Conservation (phyloP, 176 grass and related monocot genomes). For the Cenchrus fungigraminus region DNA sequence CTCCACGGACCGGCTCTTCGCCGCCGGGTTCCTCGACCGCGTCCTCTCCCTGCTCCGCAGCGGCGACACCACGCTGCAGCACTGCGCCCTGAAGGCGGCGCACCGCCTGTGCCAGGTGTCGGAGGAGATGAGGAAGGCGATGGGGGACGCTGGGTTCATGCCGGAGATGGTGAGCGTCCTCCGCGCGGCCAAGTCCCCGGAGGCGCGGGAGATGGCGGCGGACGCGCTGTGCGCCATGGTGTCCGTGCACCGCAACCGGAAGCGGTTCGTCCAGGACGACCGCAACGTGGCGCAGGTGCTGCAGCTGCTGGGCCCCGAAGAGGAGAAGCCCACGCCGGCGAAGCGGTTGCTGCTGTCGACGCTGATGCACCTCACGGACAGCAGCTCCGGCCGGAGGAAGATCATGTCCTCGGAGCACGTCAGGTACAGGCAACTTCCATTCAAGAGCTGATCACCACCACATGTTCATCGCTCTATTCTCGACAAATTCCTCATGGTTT, state of each 20-base stretch:
- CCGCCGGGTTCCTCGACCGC: slow-evolving; percentile 62
- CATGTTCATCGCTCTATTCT: not conserved
- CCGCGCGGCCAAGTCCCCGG: slow-evolving; percentile 41
- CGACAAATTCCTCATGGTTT: not conserved
- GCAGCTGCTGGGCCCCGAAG: slow-evolving; percentile 61
- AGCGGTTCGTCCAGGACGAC: slow-evolving; percentile 77
- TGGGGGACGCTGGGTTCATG: slow-evolving; percentile 88
- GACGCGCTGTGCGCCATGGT: slow-evolving; percentile 73
- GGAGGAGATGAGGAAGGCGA: slow-evolving; percentile 66
- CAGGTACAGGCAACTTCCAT: not conserved
- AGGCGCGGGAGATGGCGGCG: slow-evolving; percentile 69
- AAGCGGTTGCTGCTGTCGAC: slow-evolving; percentile 73
- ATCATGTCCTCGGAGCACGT: slow-evolving; percentile 71
- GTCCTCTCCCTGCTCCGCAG: slow-evolving; percentile 62
- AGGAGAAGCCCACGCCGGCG: slow-evolving; percentile 63
- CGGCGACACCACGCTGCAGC: slow-evolving; percentile 60
- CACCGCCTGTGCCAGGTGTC: slow-evolving; percentile 63
- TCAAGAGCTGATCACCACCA: not conserved
- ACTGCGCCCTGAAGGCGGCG: slow-evolving; percentile 61
- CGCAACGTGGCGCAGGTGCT: slow-evolving; percentile 63
- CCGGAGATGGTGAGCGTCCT: slow-evolving; percentile 72
- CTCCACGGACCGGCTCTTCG: slow-evolving; percentile 48
- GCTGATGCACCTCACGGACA: slow-evolving; percentile 62
- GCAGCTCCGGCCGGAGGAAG: slow-evolving; percentile 74
- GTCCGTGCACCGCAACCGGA: slow-evolving; percentile 72